Evolutionary conservation across 257 asterid species (phyloP).

Genomic region (Echites panduratus): DNA sequence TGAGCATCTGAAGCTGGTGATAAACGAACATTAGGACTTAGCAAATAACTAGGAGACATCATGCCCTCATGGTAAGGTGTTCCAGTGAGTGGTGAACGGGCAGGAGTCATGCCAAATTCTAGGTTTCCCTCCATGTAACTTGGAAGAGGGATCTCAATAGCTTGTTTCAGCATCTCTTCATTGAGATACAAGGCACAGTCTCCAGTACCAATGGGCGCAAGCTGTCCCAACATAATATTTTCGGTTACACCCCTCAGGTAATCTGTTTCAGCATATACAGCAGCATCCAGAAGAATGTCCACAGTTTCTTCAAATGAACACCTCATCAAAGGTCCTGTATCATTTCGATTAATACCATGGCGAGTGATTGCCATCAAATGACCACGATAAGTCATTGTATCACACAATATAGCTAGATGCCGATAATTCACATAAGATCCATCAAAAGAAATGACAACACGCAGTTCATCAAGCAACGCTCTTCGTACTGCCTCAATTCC

Average conservation of each 20-base stretch:
- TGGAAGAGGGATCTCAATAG: conserved; percentile 84
- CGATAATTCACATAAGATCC: conserved; percentile 97
- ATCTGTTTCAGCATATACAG: conserved; percentile 90
- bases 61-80: conserved; percentile 91
- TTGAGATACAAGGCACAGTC: conserved; percentile 77
- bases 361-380: conserved; percentile 99
- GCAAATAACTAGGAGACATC: conserved; percentile 85
- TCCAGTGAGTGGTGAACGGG: conserved; percentile 73
- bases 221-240: conserved; percentile 96
- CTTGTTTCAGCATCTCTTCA: conserved; percentile 91
- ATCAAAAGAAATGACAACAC: conserved; percentile 95
- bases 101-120: conserved; percentile 94
- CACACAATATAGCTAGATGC: conserved; percentile 92
- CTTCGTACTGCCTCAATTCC: conserved; percentile 98
- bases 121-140: conserved; percentile 92
- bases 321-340: conserved; percentile 99
- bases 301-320: conserved; percentile 98
- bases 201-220: conserved; percentile 98
- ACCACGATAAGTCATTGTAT: conserved; percentile 99
- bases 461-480: conserved; percentile 87
- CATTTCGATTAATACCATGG: conserved; percentile 92
- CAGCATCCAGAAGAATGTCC: conserved; percentile 97
- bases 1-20: conserved; percentile 80
- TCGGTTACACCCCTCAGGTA: conserved; percentile 90
- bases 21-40: conserved; percentile 72